phyloP scores from a whole-genome alignment of 352 stramenopile genomes.

The Phytopythium helicoides region DNA sequence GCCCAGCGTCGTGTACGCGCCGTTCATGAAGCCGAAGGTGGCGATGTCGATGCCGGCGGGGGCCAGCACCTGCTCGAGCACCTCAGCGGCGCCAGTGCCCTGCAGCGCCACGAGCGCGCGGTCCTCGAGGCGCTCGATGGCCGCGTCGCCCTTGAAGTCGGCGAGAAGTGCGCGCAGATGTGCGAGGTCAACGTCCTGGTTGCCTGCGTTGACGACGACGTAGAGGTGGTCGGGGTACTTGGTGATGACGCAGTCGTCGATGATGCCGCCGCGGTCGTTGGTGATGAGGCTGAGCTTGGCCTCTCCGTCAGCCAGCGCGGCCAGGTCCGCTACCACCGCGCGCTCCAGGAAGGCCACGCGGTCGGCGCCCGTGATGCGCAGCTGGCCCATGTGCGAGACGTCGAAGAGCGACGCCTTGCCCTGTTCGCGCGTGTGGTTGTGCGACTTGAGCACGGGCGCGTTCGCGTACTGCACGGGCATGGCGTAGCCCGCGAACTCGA shows the following conservation, averaged over 20 bases:
- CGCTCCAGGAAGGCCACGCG: conserved; percentile 95
- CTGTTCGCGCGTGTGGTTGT: conserved; percentile 74
- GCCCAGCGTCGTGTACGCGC: conserved; percentile 82
- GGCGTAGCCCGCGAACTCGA: conserved; percentile 96
- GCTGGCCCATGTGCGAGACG: conserved; percentile 99
- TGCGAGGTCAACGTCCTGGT: conserved; percentile 94
- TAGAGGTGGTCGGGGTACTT: conserved; percentile 92
- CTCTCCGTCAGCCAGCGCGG: conserved; percentile 76
- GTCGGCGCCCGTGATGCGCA: conserved; percentile 92
- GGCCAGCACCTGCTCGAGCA: conserved; percentile 75
- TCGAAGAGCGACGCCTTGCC: conserved; percentile 95
- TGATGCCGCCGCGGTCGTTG: conserved; percentile 95
- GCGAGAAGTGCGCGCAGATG: conserved; percentile 91
- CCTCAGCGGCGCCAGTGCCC: conserved; percentile 88
- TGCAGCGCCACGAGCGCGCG: conserved; percentile 96
- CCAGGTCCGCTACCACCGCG: conserved; percentile 95
- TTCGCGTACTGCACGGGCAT: conserved; percentile 96
- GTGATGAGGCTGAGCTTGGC: conserved; percentile 95
- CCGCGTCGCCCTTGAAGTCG: conserved; percentile 89
- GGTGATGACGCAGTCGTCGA: conserved; percentile 98
- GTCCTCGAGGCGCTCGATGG: conserved; percentile 93
- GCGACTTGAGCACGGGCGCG: conserved; percentile 94
- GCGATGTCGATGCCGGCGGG: conserved; percentile 86
- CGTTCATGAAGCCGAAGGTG: conserved; percentile 97
- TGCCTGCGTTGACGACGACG: conserved; percentile 98